phyloP scores from a whole-genome alignment of 305 asterid genomes.

The Rubia tinctorum region DNA sequence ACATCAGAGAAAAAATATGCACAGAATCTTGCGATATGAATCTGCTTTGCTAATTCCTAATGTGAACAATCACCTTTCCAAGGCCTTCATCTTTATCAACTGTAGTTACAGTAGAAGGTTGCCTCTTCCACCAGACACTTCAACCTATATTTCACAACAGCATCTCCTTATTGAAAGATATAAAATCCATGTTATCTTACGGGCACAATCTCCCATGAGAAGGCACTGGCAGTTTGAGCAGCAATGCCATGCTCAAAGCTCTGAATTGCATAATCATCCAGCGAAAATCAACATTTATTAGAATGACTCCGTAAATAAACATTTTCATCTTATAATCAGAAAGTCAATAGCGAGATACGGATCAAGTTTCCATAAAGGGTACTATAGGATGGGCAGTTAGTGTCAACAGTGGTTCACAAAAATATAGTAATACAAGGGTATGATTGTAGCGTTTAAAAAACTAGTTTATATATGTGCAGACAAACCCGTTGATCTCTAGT shows the following conservation, averaged over 20 bases:
- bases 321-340: neutral
- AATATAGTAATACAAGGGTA: neutral
- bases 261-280: conserved; percentile 88
- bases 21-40: neutral
- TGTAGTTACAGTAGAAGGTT: conserved; percentile 71
- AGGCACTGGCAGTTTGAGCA: conserved; percentile 82
- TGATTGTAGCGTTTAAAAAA: neutral
- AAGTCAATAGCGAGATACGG: neutral
- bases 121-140: conserved; percentile 96
- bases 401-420: neutral
- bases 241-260: conserved; percentile 98
- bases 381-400: neutral
- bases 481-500: conserved; percentile 93
- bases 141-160: conserved; percentile 52
- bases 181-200: conserved; percentile 47
- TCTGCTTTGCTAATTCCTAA: neutral
- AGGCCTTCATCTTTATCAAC: conserved; percentile 91
- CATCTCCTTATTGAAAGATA: too few relatives aligned
- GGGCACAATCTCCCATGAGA: conserved; percentile 92
- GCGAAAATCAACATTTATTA: conserved; percentile 15
- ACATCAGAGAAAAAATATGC: neutral
- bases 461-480: conserved; percentile 5
- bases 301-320: neutral
- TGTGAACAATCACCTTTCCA: conserved; percentile 62
- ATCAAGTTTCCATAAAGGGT: conserved; percentile 5